Evolutionary conservation across 2,329 filamentous ascomycete species (phyloP), one percentile per base, ranked within the genome.

Genomic region (Chalaropsis ovoidea): DNA sequence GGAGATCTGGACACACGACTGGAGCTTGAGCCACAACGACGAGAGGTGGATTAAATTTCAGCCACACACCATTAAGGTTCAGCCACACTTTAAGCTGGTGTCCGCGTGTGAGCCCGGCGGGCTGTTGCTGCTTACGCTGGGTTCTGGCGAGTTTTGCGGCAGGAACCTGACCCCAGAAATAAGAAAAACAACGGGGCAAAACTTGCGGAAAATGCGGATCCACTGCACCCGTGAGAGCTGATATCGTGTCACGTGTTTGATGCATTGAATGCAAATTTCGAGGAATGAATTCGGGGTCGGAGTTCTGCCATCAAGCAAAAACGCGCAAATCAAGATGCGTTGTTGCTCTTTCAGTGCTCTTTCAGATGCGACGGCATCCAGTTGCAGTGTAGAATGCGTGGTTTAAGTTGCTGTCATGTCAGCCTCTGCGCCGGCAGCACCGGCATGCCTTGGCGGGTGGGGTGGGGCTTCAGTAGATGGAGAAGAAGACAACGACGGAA

Each of bases 1-100:
- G n/a, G 60, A 62, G 41, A 63, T 31, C n/a, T 63, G 43, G 45
- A 19, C 19, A 49, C 24, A 60, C 24, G 39, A 19, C 24, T 54
- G 13, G 11, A 54, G 45, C 27, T 54, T 39, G n/a, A 43, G 62
- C 62, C 62, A 63, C 45, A 41, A 6, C 6, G 31, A 6, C 3
- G 3, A 31, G 31, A 31, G 31, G 2, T 31, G 31, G 6, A 6
- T 31, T 31, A 31, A 6, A 31, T 6, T 31, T 31, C 31, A 31
- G 31, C 31, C 31, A 31, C 31, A 31, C 31, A 3, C 2, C 31
- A 2, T 31, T 31, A 31, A 31, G 31, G n/a, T 10, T 27, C 13
- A 45, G 22, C 39, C 49, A 58, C 39, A 47, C 6, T 24, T 27
- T 19, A 17, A 13, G 60, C 42, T 43, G 13, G 42, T n/a, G 11